Conservation (phyloP, 1,284 basidiomycete genomes). For the Apiotrichum sp. region DNA sequence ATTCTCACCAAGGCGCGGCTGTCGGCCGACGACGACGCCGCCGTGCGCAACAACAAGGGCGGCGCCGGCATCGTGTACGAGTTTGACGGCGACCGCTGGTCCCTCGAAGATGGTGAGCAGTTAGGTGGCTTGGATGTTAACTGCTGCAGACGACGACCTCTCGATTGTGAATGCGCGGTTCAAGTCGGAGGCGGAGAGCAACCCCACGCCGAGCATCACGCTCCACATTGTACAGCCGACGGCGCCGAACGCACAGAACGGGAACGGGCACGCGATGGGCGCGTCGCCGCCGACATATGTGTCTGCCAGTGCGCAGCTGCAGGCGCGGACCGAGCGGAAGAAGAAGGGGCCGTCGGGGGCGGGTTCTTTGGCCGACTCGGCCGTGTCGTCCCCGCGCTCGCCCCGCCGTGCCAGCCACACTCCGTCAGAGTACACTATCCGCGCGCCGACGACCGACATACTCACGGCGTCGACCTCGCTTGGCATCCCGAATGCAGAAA, state of each 20-base stretch:
- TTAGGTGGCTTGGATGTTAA: background rate
- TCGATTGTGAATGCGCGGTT: slow-evolving; percentile 45
- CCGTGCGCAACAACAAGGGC: slow-evolving; percentile 21
- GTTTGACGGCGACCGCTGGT: slow-evolving; percentile 40
- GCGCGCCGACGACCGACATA: background rate
- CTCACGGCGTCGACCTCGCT: slow-evolving; percentile 8
- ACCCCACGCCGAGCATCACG: slow-evolving; percentile 23
- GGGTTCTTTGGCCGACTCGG: background rate
- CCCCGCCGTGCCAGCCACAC: background rate
- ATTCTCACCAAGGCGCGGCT: slow-evolving; percentile 31
- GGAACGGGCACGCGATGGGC: background rate
- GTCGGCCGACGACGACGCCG: slow-evolving; percentile 6
- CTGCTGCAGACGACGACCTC: slow-evolving; percentile 44
- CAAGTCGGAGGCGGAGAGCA: slow-evolving; percentile 23
- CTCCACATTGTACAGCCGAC: slow-evolving; percentile 15
- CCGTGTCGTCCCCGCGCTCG: background rate
- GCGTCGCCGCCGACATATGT: slow-evolving; percentile 7
- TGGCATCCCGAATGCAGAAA: slow-evolving; percentile 11
- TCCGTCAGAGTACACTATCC: background rate
- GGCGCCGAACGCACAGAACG: slow-evolving; percentile 1
- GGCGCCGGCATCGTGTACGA: slow-evolving; percentile 43
- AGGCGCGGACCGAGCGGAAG: slow-evolving; percentile 1
- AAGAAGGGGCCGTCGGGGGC: background rate
- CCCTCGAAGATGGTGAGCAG: slow-evolving; percentile 44
- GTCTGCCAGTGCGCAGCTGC: slow-evolving; percentile 2